Base-by-base conservation (phyloP, 768 basidiomycete species). In the Rhodotorula toruloides region DNA sequence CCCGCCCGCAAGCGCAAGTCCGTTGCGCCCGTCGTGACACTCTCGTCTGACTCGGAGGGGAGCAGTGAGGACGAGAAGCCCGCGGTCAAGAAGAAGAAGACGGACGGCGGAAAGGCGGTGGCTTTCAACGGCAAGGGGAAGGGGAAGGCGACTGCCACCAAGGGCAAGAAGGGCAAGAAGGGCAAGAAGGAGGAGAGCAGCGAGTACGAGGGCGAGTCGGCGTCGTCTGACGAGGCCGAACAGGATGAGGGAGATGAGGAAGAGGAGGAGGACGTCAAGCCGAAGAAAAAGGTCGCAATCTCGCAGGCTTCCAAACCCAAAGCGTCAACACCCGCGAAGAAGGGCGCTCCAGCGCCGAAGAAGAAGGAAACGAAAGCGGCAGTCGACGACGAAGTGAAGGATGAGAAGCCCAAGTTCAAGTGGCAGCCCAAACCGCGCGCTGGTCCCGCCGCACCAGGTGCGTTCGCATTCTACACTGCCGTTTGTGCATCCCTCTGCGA, bases 381-480 rank as follows among this genome's bases (percentile, higher is more conserved):
- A n/a, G 63, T 69, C 29, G 66, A 73, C 21, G 73, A 58, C 52
- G 74, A 27, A 22, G 74, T 75, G 52, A 65, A 62, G 53, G 54
- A 64, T 22, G 58, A 69, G 36, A 74, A 77, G 49, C 71, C 77
- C 44, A 79, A 79, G 54, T 74, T 77, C 4, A 81, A 80, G 66
- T 77, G 76, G 72, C 76, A 79, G 21, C 60, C 19, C 22, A 39
- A 75, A 49, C 56, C 69, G 37, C 63, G 60, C 8, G 80, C 82
- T 0, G 81, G 63, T 27, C 60, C 82, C 22, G 81, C 83, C 14
- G 60, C 67, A 64, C 87, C 86, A 0, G 86, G 86, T 22, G 84
- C 84, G 72, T 74, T 82, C 0, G 83, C 85, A 0, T 56, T 61
- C 32, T 84, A 84, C 0, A 86, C 86, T 0, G 76, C 80, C n/a